These are phyloP conservation scores for Trichomonas vaginalis DNA, from an alignment of 208 protist species.

Conservation along the genomic window DNA sequence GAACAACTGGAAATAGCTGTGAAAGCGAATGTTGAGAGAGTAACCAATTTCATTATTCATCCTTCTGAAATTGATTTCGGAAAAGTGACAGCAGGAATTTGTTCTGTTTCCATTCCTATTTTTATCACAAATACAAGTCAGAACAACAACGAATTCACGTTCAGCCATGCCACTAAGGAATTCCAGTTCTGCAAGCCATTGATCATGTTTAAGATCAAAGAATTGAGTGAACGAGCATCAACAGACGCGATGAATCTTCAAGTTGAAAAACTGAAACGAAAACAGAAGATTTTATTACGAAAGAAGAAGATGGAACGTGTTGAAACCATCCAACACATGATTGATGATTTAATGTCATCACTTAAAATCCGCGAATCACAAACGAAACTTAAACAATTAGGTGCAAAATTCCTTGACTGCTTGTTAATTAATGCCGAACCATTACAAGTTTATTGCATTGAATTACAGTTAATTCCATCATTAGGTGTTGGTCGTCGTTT, in stretches of 20 bases:
- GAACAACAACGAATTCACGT: background rate
- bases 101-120: background rate
- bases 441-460: background rate
- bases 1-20: background rate
- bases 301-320: background rate
- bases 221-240: background rate
- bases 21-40: background rate
- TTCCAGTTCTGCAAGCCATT: background rate
- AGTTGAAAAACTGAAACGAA: background rate
- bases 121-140: slow-evolving; percentile 2
- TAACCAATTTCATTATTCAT: background rate
- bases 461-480: background rate
- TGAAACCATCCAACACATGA: background rate
- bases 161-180: background rate
- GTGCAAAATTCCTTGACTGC: background rate
- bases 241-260: background rate
- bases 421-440: background rate
- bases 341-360: background rate
- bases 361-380: background rate
- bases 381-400: background rate
- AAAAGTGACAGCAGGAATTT: background rate
- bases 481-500: background rate
- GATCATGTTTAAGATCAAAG: background rate
- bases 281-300: background rate
- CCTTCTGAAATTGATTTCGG: background rate